Evolutionary conservation across 768 basidiomycete genomes (phyloP), one percentile per base, ranked within the genome.

Genomic region (Agrocybe pediades): DNA sequence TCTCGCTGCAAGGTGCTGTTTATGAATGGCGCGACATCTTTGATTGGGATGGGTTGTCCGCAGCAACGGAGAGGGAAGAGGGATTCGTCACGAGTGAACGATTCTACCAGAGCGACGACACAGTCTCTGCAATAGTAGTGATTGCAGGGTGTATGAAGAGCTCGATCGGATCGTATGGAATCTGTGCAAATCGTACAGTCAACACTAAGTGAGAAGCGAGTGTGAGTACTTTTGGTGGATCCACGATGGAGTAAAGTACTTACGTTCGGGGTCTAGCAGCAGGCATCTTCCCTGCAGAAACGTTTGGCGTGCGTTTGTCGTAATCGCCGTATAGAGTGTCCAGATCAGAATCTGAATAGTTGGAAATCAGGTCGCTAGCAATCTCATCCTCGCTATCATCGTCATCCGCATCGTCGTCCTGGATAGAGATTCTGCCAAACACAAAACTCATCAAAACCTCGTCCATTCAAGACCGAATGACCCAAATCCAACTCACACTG

Each of bases 11-110:
- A 59, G n/a, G 51, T 42, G 2, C 42, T 0, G 0, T 70, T 56
- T 9, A 81, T 43, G 25, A 42, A 50, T 3, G 49, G 49, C 6
- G 11, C 17, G 19, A 50, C 24, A 4, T 46, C 29, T 8, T 21
- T 20, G 6, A 57, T 46, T 1, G 73, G 66, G 36, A 83, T 68
- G 0, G 63, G 62, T 27, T 70, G 58, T 24, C 71, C 62, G 62
- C 82, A 85, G 60, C 82, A 85, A 29, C 77, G 73, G 8, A 81
- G 69, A 0, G 84, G 83, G 51, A 74, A 75, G 3, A 84, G 72
- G 0, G 76, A 69, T 55, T 85, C 84, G 56, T 85, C 83, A 2
- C 65, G 68, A 9, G 72, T 71, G 19, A 76, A 74, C 0, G 74
- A 52, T 42, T 72, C 61, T 16, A 78, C 75, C 27, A 83, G 73